Evolutionary conservation across 352 stramenopile species (phyloP).

Genomic region (Phytophthora kernoviae): DNA sequence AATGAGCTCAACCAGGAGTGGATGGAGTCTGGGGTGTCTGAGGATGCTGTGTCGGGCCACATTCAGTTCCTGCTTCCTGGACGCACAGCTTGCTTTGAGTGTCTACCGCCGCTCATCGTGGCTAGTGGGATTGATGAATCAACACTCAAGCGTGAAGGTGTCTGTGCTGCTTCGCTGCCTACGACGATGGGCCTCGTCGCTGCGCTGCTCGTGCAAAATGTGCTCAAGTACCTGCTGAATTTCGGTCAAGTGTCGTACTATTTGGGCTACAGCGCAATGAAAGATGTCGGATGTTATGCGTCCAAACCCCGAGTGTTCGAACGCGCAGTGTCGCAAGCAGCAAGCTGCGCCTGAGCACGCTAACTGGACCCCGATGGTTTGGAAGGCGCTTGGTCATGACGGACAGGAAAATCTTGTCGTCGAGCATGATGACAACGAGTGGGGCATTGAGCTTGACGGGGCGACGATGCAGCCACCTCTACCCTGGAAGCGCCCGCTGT

Average conservation of each 20-base stretch:
- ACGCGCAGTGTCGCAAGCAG: constrained; percentile 74
- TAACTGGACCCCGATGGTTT: constrained; percentile 77
- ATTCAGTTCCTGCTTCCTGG: constrained; percentile 89
- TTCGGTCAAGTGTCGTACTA: constrained; percentile 92
- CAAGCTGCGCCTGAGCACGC: constrained; percentile 53
- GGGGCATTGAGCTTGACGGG: constrained; percentile 80
- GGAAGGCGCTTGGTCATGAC: constrained; percentile 61
- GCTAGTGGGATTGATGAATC: constrained; percentile 87
- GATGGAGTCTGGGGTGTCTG: constrained; percentile 92
- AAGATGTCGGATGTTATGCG: constrained; percentile 80
- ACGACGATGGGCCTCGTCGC: constrained; percentile 92
- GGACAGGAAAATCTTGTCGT: constrained; percentile 50
- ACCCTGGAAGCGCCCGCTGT: constrained; percentile 2
- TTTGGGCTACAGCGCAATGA: constrained; percentile 87
- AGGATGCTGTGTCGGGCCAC: constrained; percentile 89
- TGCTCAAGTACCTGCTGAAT: constrained; percentile 83
- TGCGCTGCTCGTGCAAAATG: constrained; percentile 87
- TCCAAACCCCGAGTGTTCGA: constrained; percentile 86
- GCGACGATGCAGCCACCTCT: constrained; percentile 18
- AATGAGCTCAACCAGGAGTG: constrained; percentile 87
- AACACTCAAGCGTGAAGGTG: constrained; percentile 87
- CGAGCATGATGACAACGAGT: constrained; percentile 84
- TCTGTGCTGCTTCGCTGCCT: constrained; percentile 87
- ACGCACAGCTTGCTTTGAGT: constrained; percentile 90
- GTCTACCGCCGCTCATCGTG: constrained; percentile 85